These are phyloP conservation scores for Rutidosis leptorrhynchoides DNA, from an alignment of 129 eudicot genomes.

Conservation along the genomic window DNA sequence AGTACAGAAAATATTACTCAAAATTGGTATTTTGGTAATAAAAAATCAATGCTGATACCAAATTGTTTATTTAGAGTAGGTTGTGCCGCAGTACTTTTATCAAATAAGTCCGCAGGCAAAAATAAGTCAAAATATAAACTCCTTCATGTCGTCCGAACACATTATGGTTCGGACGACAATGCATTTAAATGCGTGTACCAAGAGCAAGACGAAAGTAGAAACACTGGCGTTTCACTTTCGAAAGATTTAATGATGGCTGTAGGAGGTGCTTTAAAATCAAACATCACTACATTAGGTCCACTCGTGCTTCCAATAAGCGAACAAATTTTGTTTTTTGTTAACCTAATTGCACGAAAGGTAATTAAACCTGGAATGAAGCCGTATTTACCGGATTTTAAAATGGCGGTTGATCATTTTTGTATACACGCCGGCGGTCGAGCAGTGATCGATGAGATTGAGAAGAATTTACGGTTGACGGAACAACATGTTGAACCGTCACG, in stretches of 20 bases:
- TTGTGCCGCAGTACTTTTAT: constrained; percentile 45
- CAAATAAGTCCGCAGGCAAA: constrained; percentile 36
- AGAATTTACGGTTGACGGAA: constrained; percentile 36
- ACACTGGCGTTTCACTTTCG: constrained; percentile 52
- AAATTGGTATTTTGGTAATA: constrained; percentile 63
- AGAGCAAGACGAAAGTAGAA: constrained; percentile 43
- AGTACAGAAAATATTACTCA: constrained; percentile 60
- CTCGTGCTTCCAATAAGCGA: constrained; percentile 56
- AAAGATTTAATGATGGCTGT: constrained; percentile 55
- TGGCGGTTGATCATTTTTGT: constrained; percentile 58
- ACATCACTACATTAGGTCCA: constrained; percentile 54
- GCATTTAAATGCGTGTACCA: constrained; percentile 53
- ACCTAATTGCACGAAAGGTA: constrained; percentile 31
- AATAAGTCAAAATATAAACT: constrained; percentile 43
- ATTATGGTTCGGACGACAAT: constrained; percentile 39
- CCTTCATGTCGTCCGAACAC: constrained; percentile 50
- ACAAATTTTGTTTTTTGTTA: constrained; percentile 40
- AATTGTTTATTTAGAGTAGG: constrained; percentile 61
- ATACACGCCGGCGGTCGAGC: constrained; percentile 69
- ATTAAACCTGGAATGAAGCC: constrained; percentile 31
- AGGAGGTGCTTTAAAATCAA: constrained; percentile 43
- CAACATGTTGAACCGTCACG: constrained; percentile 57
- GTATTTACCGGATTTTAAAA: constrained; percentile 50
- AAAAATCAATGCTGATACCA: constrained; percentile 55
- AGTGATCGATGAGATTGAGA: constrained; percentile 63